phyloP scores from a whole-genome alignment of 805 yeast genomes.

The Candida alai region DNA sequence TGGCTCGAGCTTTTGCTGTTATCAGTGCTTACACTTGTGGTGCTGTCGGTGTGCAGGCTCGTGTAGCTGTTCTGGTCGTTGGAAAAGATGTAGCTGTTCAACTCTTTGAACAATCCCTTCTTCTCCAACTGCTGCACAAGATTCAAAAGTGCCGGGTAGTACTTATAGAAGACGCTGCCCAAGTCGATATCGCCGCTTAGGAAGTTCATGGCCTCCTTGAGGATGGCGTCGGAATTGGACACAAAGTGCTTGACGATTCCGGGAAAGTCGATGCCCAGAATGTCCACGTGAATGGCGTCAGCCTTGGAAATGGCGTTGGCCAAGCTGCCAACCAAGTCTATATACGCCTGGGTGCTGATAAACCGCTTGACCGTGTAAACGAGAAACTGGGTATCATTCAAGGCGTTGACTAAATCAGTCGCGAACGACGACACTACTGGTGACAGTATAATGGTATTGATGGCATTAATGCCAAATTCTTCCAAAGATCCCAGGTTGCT shows the following conservation, averaged over 20 bases:
- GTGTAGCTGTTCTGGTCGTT: conserved; percentile 10
- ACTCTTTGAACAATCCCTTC: conserved; percentile 34
- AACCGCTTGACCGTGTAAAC: conserved; percentile 34
- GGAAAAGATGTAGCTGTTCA: conserved; percentile 34
- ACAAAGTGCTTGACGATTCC: conserved; percentile 19
- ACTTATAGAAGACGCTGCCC: conserved; percentile 18
- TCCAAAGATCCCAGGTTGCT: conserved; percentile 18
- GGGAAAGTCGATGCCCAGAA: conserved; percentile 24
- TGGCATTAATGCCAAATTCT: conserved; percentile 26
- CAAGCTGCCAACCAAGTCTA: conserved; percentile 33
- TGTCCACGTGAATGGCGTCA: conserved; percentile 23
- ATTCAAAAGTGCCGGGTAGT: conserved; percentile 26
- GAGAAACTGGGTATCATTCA: conserved; percentile 39
- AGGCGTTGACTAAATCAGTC: conserved; percentile 26
- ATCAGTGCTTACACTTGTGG: too few relatives aligned
- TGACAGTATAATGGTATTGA: conserved; percentile 26
- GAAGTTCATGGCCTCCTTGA: conserved; percentile 16
- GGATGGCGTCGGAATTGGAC: conserved; percentile 20
- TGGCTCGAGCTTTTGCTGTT: too few relatives aligned
- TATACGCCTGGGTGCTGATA: conserved; percentile 30
- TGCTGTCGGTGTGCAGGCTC: conserved; percentile 7
- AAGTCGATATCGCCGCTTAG: conserved; percentile 12
- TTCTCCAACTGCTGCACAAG: conserved; percentile 30
- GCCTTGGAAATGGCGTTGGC: conserved; percentile 23
- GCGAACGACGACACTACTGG: conserved; percentile 15